Conservation (phyloP, 108 stramenopile genomes). For the Skeletonema costatum region DNA sequence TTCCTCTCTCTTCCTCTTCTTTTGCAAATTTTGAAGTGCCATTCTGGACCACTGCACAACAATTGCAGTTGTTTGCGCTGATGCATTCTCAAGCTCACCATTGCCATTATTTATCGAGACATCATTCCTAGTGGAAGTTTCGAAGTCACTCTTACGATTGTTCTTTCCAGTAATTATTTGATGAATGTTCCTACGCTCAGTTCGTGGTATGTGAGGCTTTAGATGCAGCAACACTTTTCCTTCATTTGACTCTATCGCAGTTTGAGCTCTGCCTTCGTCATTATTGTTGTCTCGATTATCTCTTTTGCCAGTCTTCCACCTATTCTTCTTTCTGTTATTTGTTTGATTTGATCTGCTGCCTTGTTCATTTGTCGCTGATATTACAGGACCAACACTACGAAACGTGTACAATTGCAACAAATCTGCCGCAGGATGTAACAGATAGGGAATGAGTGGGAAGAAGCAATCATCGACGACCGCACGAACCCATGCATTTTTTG, state of each 20-base stretch:
- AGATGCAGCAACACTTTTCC: conserved; percentile 48
- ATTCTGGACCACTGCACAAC: conserved; percentile 53
- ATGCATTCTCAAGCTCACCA: neutral
- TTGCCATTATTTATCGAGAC: conserved; percentile 9
- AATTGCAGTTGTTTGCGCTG: conserved; percentile 27
- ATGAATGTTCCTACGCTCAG: conserved; percentile 60
- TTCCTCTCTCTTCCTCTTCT: conserved; percentile 40
- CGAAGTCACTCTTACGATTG: conserved; percentile 54
- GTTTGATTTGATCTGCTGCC: neutral
- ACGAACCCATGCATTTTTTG: conserved; percentile 38
- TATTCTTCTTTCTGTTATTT: conserved; percentile 10
- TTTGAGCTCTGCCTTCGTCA: neutral
- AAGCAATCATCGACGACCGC: conserved; percentile 56
- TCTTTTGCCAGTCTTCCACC: conserved; percentile 4
- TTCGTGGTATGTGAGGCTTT: conserved; percentile 52
- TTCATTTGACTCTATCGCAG: neutral
- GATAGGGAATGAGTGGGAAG: conserved; percentile 54
- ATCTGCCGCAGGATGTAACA: conserved; percentile 47
- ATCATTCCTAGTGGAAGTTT: conserved; percentile 54
- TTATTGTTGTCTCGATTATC: neutral
- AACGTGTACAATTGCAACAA: conserved; percentile 47
- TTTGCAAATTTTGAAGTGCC: conserved; percentile 34
- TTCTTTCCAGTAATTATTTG: conserved; percentile 33
- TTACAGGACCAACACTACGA: conserved; percentile 39
- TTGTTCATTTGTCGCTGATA: neutral